Conservation (phyloP, 306 rosid species). For the Astragalus membranaceus region DNA sequence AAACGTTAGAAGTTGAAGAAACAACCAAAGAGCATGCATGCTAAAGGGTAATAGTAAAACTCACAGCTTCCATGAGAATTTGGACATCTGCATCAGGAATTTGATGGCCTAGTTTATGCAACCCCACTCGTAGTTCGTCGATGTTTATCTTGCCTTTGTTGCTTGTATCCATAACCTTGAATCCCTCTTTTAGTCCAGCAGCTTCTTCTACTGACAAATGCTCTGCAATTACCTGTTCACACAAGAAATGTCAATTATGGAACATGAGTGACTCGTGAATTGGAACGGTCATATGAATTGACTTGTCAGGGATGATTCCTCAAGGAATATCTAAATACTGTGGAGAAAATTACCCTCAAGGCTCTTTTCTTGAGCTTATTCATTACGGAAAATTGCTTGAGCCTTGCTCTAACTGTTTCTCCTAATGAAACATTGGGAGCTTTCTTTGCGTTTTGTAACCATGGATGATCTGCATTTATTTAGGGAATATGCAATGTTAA, state of each 20-base stretch:
- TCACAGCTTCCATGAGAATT: conserved; percentile 92
- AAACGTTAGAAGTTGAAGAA: conserved; percentile 12
- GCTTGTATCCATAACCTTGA: conserved; percentile 62
- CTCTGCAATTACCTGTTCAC: conserved; percentile 84
- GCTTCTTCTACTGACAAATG: conserved; percentile 89
- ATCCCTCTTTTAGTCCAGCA: conserved; percentile 82
- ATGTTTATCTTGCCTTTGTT: conserved; percentile 69
- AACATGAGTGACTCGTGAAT: background rate
- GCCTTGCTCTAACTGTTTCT: conserved; percentile 88
- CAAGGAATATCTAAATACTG: background rate
- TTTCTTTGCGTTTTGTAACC: conserved; percentile 81
- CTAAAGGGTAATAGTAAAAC: conserved; percentile 23
- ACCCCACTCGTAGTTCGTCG: conserved; percentile 77
- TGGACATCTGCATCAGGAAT: conserved; percentile 66
- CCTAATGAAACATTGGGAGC: conserved; percentile 96
- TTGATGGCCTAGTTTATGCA: conserved; percentile 84
- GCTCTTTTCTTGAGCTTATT: conserved; percentile 99
- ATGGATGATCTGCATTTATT: conserved; percentile 83
- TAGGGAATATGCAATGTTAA: conserved; percentile 10
- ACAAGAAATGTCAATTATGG: conserved; percentile 14
- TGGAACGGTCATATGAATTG: background rate
- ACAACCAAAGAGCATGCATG: background rate
- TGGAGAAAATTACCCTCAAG: conserved; percentile 61
- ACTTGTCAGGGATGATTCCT: conserved; percentile 2
- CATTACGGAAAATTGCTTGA: conserved; percentile 94